These are phyloP conservation scores for Suillus brevipes DNA, from an alignment of 768 basidiomycete genomes.

Conservation along the genomic window DNA sequence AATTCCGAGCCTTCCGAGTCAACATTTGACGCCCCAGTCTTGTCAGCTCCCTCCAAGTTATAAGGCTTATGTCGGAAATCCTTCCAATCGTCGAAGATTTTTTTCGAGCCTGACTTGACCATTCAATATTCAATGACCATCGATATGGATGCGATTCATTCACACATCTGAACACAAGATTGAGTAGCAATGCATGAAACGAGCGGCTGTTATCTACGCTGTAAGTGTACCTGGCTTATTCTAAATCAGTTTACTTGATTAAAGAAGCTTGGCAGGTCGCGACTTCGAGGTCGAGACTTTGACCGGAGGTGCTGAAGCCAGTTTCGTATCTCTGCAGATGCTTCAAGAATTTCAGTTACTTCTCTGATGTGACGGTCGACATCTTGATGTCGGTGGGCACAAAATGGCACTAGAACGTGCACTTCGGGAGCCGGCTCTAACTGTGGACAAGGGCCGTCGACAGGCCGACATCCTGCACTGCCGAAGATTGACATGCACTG, in stretches of 20 bases:
- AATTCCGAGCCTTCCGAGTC: background rate
- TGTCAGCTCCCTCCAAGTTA: background rate
- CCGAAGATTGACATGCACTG: background rate
- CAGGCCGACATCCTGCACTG: background rate
- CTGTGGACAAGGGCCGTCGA: too few relatives aligned
- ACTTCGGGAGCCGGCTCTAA: too few relatives aligned
- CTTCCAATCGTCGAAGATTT: background rate
- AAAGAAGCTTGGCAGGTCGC: background rate
- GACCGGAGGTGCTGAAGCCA: background rate
- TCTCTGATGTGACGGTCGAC: background rate
- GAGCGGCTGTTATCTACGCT: background rate
- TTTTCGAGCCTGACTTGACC: too few relatives aligned
- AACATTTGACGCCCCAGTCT: background rate
- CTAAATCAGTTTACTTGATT: background rate
- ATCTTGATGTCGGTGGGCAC: background rate
- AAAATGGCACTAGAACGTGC: background rate
- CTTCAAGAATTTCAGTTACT: background rate
- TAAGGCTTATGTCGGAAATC: background rate
- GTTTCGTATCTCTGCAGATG: background rate
- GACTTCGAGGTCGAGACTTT: background rate
- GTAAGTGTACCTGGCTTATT: background rate
- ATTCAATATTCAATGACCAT: too few relatives aligned
- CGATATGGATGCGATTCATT: background rate
- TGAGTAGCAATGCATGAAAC: background rate
- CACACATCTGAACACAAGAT: background rate